Base-by-base conservation (phyloP, 257 asterid genomes). In the Scutellaria barbata region DNA sequence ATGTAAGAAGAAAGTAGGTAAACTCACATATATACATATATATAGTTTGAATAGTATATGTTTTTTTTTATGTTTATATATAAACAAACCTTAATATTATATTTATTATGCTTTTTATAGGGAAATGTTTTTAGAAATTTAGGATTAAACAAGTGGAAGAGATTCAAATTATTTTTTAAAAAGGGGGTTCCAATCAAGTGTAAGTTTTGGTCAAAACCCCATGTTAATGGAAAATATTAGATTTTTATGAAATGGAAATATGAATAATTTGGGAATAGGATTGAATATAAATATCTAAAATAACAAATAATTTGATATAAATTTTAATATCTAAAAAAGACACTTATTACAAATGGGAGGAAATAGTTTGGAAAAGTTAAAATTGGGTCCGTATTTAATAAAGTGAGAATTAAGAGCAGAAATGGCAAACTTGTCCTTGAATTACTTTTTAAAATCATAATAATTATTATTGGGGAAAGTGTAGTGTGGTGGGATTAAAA, bases 381-480 rank as follows among this genome's bases (percentile, higher is more conserved):
- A 18, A 53, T 16, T 53, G 20, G 13, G 10, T 17, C 13, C 1
- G 8, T 53, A 52, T 53, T 53, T 7, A 22, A 9, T 18, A 53
- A 30, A 52, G 30, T 14, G 6, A 14, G 30, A 16, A 52, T 52
- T 16, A 25, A 52, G 30, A 52, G 30, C 58, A 52, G 12, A 17
- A 8, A 14, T 51, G 56, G 30, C 10, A 51, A 12, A 6, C n/a
- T n/a, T n/a, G n/a, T n/a, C n/a, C n/a, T n/a, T n/a, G n/a, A 14
- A 59, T 33, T 4, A 58, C 6, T 7, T 46, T 40, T 54, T 6
- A 53, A 50, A 5, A 37, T 61, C 40, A 20, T 9, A 13, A 41
- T 62, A 70, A 64, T 80, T 77, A 73, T 17, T n/a, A 14, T 8
- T 20, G 52, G 3, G 55, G 58, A 13, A 47, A 70, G 13, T 50